Percentiles rank a stretch among this genome's conserved stretches.
phyloP scores from a whole-genome alignment of 192 early-diverging fungal species.

The Podila minutissima region DNA sequence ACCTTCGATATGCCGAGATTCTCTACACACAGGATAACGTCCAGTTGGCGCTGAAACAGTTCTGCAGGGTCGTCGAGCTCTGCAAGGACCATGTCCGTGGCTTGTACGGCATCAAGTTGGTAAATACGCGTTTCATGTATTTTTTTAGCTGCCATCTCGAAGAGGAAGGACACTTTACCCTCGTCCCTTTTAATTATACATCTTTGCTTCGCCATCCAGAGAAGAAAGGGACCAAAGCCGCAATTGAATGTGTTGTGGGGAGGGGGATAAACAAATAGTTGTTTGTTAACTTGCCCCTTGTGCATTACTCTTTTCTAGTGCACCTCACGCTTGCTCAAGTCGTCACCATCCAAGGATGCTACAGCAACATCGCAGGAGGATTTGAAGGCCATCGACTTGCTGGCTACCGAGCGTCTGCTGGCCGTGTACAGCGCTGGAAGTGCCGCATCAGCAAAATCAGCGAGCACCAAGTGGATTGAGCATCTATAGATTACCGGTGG shows the following conservation, averaged over 20 bases:
- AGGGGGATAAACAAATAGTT: too few species aligned
- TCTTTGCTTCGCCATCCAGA: too few species aligned
- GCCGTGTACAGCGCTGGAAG: conserved; percentile 28
- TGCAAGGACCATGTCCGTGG: conserved; percentile 86
- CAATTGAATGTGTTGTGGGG: too few species aligned
- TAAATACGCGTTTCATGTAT: conserved; percentile 24
- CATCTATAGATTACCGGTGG: conserved; percentile 3
- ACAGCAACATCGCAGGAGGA: conserved; percentile 38
- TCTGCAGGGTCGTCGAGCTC: conserved; percentile 87
- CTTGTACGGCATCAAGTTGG: conserved; percentile 87
- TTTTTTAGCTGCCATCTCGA: not conserved
- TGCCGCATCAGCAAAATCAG: conserved; percentile 21
- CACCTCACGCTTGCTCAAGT: conserved; percentile 39
- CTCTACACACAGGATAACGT: conserved; percentile 76
- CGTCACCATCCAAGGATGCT: conserved; percentile 36
- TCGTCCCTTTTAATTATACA: not conserved
- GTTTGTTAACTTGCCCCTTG: too few species aligned
- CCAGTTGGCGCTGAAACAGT: conserved; percentile 85
- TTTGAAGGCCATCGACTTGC: conserved; percentile 40
- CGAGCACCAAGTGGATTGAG: conserved; percentile 45
- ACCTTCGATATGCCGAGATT: conserved; percentile 92
- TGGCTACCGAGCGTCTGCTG: conserved; percentile 45
- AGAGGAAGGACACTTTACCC: too few species aligned
- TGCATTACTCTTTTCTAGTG: conserved; percentile 7
- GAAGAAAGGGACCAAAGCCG: too few species aligned